Base-by-base conservation (phyloP, 208 protist species). In the Leishmania aethiopica region DNA sequence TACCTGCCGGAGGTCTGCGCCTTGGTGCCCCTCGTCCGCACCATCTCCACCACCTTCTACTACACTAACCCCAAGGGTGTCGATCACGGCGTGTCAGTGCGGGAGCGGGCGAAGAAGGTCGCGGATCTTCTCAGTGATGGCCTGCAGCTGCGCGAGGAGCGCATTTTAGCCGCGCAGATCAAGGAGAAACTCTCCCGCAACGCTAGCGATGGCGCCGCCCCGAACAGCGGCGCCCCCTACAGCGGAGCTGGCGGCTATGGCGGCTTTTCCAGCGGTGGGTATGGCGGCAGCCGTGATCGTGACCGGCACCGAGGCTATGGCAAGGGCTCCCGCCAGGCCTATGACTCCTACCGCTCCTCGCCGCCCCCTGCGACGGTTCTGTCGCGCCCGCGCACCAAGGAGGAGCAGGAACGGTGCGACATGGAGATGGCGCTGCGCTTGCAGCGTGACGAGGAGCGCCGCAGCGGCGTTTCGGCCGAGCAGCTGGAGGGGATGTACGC, bases 401-500 rank as follows among this genome's bases (percentile, higher is more conserved):
- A 95, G 84, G 90, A 97, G 85, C 95, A 97, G 84, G 95, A 97
- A 88, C 89, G 87, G 49, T 90, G 89, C 75, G 95, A 97, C 84
- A 91, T 95, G 88, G 90, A 96, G 90, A 81, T 96, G 78, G 95
- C 95, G 40, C 77, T 94, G 81, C 88, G 91, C 53, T 87, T 97
- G 88, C 95, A 97, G 88, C 89, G 89, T 28, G 93, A 97, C 60
- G 95, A 97, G 85, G 95, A 97, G 82, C 91, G 87, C 25, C 91
- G 91, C 60, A 78, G 88, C 25, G 93, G 93, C 42, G 79, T 95
- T 40, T 93, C 88, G 49, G 91, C 87, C 32, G 84, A 86, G 70
- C 86, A 95, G 76, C 85, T 93, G 40, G 92, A 94, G 86, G 88
- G 87, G 59, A 96, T 94, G 90, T 96, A 95, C 87, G 83, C 88